These are phyloP conservation scores for Quercus dentata DNA, from an alignment of 306 rosid genomes.

Conservation along the genomic window DNA sequence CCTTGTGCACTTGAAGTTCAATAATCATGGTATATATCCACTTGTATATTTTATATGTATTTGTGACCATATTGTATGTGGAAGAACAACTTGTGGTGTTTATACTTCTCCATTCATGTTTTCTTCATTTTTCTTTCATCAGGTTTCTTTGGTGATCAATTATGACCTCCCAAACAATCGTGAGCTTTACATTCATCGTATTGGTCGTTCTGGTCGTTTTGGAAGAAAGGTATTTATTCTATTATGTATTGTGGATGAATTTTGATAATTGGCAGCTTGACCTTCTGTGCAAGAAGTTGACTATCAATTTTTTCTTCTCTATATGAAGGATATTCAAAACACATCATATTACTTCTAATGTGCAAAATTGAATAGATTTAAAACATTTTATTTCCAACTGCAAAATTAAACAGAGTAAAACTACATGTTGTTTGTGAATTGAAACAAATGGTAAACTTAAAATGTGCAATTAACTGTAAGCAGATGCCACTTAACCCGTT, in stretches of 20 bases:
- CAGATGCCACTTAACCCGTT: not conserved
- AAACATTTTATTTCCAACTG: not conserved
- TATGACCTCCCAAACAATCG: constrained; percentile 99
- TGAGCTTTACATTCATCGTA: constrained; percentile 94
- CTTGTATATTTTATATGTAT: not conserved
- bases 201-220: constrained; percentile 98
- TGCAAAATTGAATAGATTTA: not conserved
- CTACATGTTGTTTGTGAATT: no score
- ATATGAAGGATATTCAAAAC: not conserved
- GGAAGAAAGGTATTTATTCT: constrained; percentile 81
- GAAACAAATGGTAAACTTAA: not conserved
- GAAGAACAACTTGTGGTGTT: not conserved
- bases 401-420: no score
- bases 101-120: not conserved
- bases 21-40: not conserved
- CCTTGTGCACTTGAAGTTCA: not conserved
- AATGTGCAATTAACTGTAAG: not conserved
- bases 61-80: not conserved
- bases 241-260: not conserved
- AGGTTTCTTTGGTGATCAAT: constrained; percentile 93
- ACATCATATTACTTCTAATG: not conserved
- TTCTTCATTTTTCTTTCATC: constrained; percentile 9
- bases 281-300: not conserved
- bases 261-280: not conserved
- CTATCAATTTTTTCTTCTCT: not conserved